Evolutionary conservation across 139 green algal species (phyloP).

Genomic region (Chlorella sp.): DNA sequence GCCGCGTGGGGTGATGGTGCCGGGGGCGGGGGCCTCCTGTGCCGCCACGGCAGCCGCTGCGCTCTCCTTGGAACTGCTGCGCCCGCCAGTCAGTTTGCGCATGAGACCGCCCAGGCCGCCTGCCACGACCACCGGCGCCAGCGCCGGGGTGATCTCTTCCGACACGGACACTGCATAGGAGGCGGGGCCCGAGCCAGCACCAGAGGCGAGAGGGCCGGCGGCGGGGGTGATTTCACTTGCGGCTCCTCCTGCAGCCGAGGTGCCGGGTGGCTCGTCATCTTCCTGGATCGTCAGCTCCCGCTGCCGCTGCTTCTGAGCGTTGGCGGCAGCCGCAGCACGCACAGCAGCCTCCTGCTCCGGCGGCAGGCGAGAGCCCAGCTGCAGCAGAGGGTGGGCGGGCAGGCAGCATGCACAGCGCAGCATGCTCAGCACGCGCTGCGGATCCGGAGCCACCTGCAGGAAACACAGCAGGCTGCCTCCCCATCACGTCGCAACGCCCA

Average conservation of each 20-base stretch:
- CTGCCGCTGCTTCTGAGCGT: background rate
- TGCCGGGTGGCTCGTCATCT: background rate
- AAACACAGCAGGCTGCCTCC: background rate
- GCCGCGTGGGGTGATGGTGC: no score
- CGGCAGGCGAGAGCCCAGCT: constrained; percentile 26
- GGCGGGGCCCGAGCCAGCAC: background rate
- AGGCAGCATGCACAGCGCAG: background rate
- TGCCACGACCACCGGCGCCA: background rate
- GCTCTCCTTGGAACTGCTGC: background rate
- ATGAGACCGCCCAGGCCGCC: constrained; percentile 12
- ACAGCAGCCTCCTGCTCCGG: constrained; percentile 7
- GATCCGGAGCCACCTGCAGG: background rate
- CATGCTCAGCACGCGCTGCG: background rate
- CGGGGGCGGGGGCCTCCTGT: background rate
- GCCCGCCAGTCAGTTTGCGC: constrained; percentile 19
- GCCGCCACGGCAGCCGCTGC: background rate
- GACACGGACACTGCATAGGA: background rate
- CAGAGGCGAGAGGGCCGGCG: background rate
- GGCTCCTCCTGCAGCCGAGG: background rate
- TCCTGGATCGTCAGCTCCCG: background rate
- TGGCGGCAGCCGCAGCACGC: background rate
- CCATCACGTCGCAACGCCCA: background rate
- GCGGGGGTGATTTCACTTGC: background rate
- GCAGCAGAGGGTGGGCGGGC: background rate
- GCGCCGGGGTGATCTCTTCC: background rate